A percentile compares a stretch with the other conserved stretches of the same genome.
Evolutionary conservation across 805 yeast genomes (phyloP).

Genomic region (Ogataea pini): DNA sequence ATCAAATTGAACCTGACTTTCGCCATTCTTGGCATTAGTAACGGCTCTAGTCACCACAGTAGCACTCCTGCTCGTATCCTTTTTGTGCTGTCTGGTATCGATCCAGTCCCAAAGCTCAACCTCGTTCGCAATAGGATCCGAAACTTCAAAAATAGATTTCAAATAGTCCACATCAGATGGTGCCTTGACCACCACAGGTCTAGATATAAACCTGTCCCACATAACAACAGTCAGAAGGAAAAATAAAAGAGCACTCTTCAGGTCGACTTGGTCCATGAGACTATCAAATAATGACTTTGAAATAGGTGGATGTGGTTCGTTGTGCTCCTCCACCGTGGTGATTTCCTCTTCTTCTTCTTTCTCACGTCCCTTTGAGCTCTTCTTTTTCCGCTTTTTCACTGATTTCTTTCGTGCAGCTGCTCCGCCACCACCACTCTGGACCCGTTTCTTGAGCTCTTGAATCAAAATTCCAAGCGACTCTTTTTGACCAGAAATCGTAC

Average conservation of each 20-base stretch:
- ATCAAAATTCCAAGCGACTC: slow-evolving; percentile 54
- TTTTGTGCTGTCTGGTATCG: slow-evolving; percentile 33
- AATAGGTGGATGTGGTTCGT: slow-evolving; percentile 11
- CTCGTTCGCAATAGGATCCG: slow-evolving; percentile 49
- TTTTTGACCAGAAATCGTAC: slow-evolving; percentile 71
- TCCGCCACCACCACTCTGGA: slow-evolving; percentile 26
- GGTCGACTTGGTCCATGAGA: slow-evolving; percentile 26
- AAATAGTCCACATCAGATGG: slow-evolving; percentile 6
- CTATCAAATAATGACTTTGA: slow-evolving; percentile 17
- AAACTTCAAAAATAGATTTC: slow-evolving; percentile 18
- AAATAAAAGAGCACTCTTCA: slow-evolving; percentile 22
- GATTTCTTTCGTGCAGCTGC: slow-evolving; percentile 2
- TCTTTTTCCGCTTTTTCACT: slow-evolving; percentile 18
- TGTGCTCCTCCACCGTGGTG: slow-evolving; percentile 8
- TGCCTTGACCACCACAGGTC: slow-evolving; percentile 12
- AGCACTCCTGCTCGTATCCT: not conserved
- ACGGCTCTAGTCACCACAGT: not conserved
- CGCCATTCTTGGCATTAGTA: not conserved
- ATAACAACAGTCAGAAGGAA: slow-evolving; percentile 23
- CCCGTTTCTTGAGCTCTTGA: slow-evolving; percentile 44
- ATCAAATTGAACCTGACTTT: not conserved
- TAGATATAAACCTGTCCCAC: slow-evolving; percentile 17
- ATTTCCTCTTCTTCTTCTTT: slow-evolving; percentile 16
- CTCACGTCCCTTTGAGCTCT: slow-evolving; percentile 22
- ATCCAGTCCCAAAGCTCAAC: slow-evolving; percentile 76